Conservation (phyloP, 164 flowering plant genomes). For the Buxus sempervirens region DNA sequence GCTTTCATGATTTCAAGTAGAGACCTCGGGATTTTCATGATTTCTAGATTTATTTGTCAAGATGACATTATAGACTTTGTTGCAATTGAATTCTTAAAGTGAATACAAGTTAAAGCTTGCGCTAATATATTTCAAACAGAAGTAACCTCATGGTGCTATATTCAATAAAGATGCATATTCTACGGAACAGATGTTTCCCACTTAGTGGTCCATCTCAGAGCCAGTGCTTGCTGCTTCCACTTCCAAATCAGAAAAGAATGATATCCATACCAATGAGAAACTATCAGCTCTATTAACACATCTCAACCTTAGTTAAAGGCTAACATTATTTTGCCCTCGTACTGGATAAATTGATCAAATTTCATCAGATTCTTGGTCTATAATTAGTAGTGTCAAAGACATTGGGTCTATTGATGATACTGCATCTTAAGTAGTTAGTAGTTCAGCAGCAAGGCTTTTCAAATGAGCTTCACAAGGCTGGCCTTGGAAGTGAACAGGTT, state of each 20-base stretch:
- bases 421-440: not conserved
- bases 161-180: too few relatives aligned
- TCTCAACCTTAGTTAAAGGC: too few relatives aligned
- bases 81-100: not conserved
- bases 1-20: not conserved
- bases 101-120: not conserved
- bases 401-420: not conserved
- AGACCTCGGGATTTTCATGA: too few relatives aligned
- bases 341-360: not conserved
- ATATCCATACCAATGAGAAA: too few relatives aligned
- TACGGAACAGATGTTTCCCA: too few relatives aligned
- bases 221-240: too few relatives aligned
- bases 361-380: not conserved
- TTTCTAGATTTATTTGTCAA: too few relatives aligned
- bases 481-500: not conserved
- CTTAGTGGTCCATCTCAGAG: too few relatives aligned
- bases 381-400: too few relatives aligned
- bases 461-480: not conserved
- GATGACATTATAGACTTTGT: too few relatives aligned
- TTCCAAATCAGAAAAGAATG: too few relatives aligned
- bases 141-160: not conserved
- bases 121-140: not conserved
- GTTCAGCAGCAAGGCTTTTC: not conserved
- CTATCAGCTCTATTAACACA: too few relatives aligned
- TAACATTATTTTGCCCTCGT: not conserved